Evolutionary conservation across 2,329 filamentous ascomycete species (phyloP), one percentile per base, ranked within the genome.

Genomic region (Phaeophleospora eucalypticola): DNA sequence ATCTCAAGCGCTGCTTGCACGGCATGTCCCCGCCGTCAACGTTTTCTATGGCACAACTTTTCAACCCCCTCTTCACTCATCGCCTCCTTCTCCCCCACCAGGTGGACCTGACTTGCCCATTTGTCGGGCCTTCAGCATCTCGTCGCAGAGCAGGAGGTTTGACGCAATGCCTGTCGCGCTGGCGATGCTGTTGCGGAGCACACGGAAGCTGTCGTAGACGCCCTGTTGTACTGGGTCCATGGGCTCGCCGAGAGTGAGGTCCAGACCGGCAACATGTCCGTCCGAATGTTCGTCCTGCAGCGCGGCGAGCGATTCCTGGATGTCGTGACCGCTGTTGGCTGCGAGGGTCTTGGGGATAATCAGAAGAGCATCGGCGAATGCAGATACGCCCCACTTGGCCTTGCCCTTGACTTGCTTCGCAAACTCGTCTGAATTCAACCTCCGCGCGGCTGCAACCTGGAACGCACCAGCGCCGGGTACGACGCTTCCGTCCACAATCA

Each of bases 271-370:
- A 35, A 87, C 71, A 59, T 93, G 87, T 47, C 91, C 91, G 27
- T 96, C 87, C 6, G 77, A 75, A 58, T 87, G 78, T 70, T 95
- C 91, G 61, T 96, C 89, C 66, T 95, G 87, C 48, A 98, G 75
- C 34, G 80, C 80, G 43, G 90, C 89, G 65, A 98, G 75, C 57
- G 89, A 85, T 73, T 98, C 93, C 72, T 98, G 93, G 53, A 98
- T 88, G 65, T 98, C 93, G 62, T 95, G 90, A 50, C 93, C 93
- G 43, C 89, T 89, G 66, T 98, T 98, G 57, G 90, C 89, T 37
- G 93, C 93, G 54, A 98, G 78, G 2, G 90, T 97, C 81, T 98
- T 98, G 62, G 93, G 93, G 63, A 98, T 97, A 62, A 98, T 79
- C 53, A 98, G 78, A 37, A 98, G 79, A 43, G 93, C 91, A 70